Evolutionary conservation across 1,139 yeast genomes (phyloP).

Genomic region (Yamadazyma atmosphaerica): DNA sequence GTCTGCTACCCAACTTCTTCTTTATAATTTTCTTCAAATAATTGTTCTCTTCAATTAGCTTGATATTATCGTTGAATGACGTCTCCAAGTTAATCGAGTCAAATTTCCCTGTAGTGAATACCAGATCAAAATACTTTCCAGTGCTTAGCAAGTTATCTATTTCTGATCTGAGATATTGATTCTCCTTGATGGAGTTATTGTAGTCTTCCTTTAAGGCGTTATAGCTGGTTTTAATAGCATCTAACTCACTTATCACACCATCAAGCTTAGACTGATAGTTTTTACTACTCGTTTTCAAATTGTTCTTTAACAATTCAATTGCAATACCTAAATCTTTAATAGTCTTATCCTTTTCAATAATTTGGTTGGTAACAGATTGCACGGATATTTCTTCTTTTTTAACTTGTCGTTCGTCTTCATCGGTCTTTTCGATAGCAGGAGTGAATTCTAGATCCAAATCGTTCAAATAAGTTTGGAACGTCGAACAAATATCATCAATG

Average conservation of each 20-base stretch:
- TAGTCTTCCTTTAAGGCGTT: constrained; percentile 4
- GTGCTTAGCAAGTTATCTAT: constrained; percentile 11
- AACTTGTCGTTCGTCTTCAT: background rate
- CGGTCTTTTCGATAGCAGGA: background rate
- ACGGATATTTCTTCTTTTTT: background rate
- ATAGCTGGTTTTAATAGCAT: constrained; percentile 16
- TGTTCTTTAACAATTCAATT: constrained; percentile 41
- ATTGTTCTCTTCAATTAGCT: constrained; percentile 38
- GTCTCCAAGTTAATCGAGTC: constrained; percentile 24
- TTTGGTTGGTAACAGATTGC: constrained; percentile 1
- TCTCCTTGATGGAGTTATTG: constrained; percentile 8
- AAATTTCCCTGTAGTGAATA: constrained; percentile 20
- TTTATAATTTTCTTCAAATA: constrained; percentile 23
- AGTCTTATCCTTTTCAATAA: constrained; percentile 31
- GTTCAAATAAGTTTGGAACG: background rate
- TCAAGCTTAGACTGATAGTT: constrained; percentile 20
- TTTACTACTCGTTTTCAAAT: constrained; percentile 34
- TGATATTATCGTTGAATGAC: constrained; percentile 27
- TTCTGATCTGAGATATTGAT: constrained; percentile 10
- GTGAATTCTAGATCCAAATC: constrained; percentile 3
- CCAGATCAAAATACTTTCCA: constrained; percentile 13
- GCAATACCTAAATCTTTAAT: constrained; percentile 42
- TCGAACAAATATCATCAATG: background rate
- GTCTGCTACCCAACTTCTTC: constrained; percentile 4
- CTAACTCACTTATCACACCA: constrained; percentile 23